Conservation (phyloP, 352 stramenopile genomes). For the Peronospora farinosa region DNA sequence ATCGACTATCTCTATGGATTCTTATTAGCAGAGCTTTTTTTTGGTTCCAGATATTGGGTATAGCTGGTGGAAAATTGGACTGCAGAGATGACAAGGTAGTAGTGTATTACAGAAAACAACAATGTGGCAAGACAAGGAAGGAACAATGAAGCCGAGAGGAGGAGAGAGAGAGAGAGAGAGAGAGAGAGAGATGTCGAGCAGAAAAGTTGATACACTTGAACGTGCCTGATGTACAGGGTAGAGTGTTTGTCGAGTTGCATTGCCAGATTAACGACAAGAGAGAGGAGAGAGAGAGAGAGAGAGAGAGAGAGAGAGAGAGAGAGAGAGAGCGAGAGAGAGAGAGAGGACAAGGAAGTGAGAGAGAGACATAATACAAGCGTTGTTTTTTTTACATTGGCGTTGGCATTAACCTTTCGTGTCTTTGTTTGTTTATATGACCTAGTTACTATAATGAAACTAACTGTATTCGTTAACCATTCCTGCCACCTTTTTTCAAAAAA, state of each 20-base stretch:
- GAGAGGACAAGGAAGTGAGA: conserved; percentile 10
- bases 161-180: conserved; percentile 2
- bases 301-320: conserved; percentile 11
- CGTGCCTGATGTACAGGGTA: conserved; percentile 23
- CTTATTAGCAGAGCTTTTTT: conserved; percentile 28
- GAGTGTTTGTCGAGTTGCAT: conserved; percentile 17
- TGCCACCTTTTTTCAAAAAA: too few species aligned
- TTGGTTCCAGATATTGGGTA: conserved; percentile 2
- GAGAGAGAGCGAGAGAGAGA: conserved; percentile 14
- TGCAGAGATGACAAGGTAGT: conserved; percentile 20
- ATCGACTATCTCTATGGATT: conserved; percentile 67
- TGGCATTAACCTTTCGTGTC: conserved; percentile 13
- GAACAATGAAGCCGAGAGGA: not conserved
- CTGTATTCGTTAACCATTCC: too few species aligned
- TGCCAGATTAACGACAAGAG: conserved; percentile 27
- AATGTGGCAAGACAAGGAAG: conserved; percentile 1
- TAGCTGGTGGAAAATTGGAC: conserved; percentile 1
- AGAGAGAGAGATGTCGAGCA: too few species aligned
- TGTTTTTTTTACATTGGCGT: conserved; percentile 28
- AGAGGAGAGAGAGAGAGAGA: too few species aligned
- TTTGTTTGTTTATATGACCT: too few species aligned
- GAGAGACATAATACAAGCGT: conserved; percentile 30
- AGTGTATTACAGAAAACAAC: conserved; percentile 33
- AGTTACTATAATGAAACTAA: too few species aligned
- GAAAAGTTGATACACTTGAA: not conserved